Percentiles rank a stretch among this genome's conserved stretches.
These are phyloP conservation scores for Zoysia japonica DNA, from an alignment of 176 grass and related monocot genomes.

Conservation along the genomic window DNA sequence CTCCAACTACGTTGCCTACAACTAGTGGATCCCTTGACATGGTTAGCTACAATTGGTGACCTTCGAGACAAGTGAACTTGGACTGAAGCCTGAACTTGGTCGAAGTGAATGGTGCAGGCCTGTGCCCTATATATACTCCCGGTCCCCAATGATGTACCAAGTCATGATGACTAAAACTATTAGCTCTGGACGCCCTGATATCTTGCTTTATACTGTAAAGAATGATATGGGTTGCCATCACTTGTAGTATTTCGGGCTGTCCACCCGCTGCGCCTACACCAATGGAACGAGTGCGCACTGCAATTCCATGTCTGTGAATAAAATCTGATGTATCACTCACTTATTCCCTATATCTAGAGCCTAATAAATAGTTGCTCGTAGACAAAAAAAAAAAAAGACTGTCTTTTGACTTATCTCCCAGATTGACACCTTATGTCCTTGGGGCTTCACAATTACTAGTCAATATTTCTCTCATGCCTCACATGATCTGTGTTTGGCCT, in stretches of 20 bases:
- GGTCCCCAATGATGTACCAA: conserved; percentile 42
- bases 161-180: conserved; percentile 31
- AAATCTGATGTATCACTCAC: conserved; percentile 67
- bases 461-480: neutral
- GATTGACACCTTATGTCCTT: conserved; percentile 34
- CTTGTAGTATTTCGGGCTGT: conserved; percentile 56
- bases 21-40: conserved; percentile 98
- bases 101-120: conserved; percentile 55
- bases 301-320: conserved; percentile 70
- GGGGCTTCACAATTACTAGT: neutral
- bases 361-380: conserved; percentile 53
- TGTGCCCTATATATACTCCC: conserved; percentile 73
- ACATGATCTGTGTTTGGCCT: conserved; percentile 22
- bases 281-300: conserved; percentile 48
- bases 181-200: conserved; percentile 50
- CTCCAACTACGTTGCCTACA: conserved; percentile 80
- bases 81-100: conserved; percentile 41
- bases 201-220: conserved; percentile 48
- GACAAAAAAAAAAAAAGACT: conserved; percentile 48
- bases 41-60: conserved; percentile 24
- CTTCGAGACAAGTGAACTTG: conserved; percentile 42
- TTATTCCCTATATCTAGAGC: conserved; percentile 75
- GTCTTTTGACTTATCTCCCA: conserved; percentile 65
- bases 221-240: conserved; percentile 64
- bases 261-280: conserved; percentile 52